Conservation (phyloP, 768 basidiomycete genomes). For the Auricularia cornea region DNA sequence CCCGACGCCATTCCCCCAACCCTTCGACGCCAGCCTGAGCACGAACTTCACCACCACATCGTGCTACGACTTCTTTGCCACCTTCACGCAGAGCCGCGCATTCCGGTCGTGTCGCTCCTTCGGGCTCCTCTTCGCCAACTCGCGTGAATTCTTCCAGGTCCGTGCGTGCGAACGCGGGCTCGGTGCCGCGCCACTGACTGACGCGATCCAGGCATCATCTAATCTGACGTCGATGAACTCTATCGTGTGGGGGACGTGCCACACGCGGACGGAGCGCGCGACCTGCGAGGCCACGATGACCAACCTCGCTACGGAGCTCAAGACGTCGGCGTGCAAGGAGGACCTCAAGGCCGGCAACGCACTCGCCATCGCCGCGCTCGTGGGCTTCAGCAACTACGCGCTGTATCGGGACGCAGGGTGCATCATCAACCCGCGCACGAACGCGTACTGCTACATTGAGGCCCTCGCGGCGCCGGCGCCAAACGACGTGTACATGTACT, state of each 20-base stretch:
- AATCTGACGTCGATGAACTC: constrained; percentile 56
- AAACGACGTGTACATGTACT: constrained; percentile 66
- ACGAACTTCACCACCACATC: constrained; percentile 55
- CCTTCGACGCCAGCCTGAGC: constrained; percentile 55
- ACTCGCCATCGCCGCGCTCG: constrained; percentile 46
- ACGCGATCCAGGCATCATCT: constrained; percentile 45
- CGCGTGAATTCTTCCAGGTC: constrained; percentile 48
- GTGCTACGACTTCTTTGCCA: constrained; percentile 65
- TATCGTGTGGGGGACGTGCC: constrained; percentile 74
- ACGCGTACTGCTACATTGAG: constrained; percentile 67
- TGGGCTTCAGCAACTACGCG: constrained; percentile 56
- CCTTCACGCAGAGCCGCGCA: constrained; percentile 54
- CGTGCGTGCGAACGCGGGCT: constrained; percentile 13
- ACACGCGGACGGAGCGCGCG: constrained; percentile 38
- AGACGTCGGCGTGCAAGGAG: constrained; percentile 36
- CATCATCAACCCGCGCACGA: constrained; percentile 43
- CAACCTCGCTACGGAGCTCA: constrained; percentile 46
- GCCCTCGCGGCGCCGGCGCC: constrained; percentile 50
- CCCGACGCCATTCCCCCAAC: constrained; percentile 58
- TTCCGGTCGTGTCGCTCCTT: constrained; percentile 75
- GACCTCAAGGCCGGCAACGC: constrained; percentile 49
- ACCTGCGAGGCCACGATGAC: constrained; percentile 63
- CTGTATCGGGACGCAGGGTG: constrained; percentile 59
- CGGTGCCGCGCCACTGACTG: not conserved
- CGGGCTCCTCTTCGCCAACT: constrained; percentile 52